A percentile compares a stretch with the other conserved stretches of the same genome.
Conservation (phyloP, 176 grass and related monocot species). For the Lolium rigidum region DNA sequence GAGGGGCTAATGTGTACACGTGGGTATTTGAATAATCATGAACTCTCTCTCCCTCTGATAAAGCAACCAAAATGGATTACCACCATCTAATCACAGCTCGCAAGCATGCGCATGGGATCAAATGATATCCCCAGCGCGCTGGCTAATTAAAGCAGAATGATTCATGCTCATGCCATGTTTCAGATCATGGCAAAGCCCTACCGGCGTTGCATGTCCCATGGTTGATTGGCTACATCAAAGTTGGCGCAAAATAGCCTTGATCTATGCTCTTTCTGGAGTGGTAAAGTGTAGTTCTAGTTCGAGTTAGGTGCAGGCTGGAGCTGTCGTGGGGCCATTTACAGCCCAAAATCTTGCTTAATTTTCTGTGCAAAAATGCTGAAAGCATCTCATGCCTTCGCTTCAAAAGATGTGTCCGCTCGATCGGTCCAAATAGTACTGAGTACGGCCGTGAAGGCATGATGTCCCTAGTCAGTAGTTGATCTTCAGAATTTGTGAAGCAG, state of each 20-base stretch:
- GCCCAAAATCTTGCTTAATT: conserved; percentile 54
- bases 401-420: conserved; percentile 49
- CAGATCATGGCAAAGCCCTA: conserved; percentile 38
- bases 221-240: conserved; percentile 60
- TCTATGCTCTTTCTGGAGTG: background rate
- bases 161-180: conserved; percentile 42
- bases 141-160: conserved; percentile 56
- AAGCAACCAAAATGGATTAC: conserved; percentile 35
- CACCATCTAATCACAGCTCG: conserved; percentile 1
- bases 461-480: background rate
- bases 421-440: background rate
- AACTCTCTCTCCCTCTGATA: background rate
- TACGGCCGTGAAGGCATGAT: conserved; percentile 12
- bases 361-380: conserved; percentile 48
- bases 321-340: conserved; percentile 51
- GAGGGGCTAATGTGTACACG: background rate
- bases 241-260: conserved; percentile 27
- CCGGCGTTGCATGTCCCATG: background rate
- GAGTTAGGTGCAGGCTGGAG: conserved; percentile 36
- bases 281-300: conserved; percentile 30
- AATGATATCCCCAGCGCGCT: conserved; percentile 41
- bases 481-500: background rate
- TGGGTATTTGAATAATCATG: conserved; percentile 28
- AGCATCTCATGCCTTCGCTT: conserved; percentile 43
- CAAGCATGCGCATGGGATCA: conserved; percentile 52